Evolutionary conservation across 352 stramenopile genomes (phyloP), one percentile per base, ranked within the genome.

Genomic region (Discostella stelligera): DNA sequence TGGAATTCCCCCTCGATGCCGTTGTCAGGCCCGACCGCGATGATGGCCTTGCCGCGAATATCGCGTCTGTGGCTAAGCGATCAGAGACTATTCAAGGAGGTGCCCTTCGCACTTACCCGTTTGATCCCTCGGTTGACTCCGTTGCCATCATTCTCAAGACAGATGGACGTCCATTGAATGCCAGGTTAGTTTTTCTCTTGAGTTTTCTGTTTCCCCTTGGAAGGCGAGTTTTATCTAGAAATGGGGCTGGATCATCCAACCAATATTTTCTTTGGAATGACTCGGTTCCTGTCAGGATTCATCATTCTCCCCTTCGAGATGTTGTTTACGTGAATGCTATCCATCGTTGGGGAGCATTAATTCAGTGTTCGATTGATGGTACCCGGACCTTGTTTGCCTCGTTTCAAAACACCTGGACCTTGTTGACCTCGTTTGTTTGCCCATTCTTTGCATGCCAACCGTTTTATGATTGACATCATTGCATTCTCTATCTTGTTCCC

Each of bases 61-160:
- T 84, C 46, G 66, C 62, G 23, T 77, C 74, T 25, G 56, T 77
- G 18, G 72, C 75, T 21, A 71, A 64, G 18, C 49, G 63, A 60
- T 77, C 74, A 59, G 78, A 77, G 41, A 89, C 76, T 39, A 84
- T 91, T 50, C 85, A 91, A 49, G 85, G 85, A 85, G 85, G 85
- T 78, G 80, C 85, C 50, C 56, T 91, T 41, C 59, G 77, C 32
- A 91, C 85, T 23, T 84, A 84, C 52, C 83, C 86, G 6, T 89
- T 90, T 59, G 67, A 78, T 53, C 80, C 83, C 46, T 76, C 73
- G 27, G 85, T 91, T 37, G 66, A 85, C 44, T 80, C 66, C 27
- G 80, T 89, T 16, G 77, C 88, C 74, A 81, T 91, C 49, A 73
- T 85, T 25, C 76, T 91, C 37, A 84, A 84, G 75, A 90, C 83